Base-by-base conservation (phyloP, 1,284 basidiomycete genomes). In the Fomitopsis pinicola region DNA sequence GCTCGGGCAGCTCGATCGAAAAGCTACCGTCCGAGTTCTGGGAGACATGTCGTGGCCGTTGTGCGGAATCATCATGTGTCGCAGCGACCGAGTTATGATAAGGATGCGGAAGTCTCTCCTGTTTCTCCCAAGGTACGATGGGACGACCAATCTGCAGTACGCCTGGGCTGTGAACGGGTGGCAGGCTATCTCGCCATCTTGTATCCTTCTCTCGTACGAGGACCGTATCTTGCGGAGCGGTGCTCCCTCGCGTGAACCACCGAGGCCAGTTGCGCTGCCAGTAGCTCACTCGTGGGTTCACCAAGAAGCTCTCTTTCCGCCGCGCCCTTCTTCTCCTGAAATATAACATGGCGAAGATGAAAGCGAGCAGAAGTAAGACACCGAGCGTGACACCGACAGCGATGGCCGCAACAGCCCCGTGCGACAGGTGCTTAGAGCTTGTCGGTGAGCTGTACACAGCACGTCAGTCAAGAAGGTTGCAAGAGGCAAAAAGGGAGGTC, bases 341-440 rank as follows among this genome's bases (percentile, higher is more conserved):
- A 36, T 82, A 79, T 59, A 78, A 73, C 48, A 80, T 67, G 57
- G 79, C 52, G 40, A 77, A 72, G 38, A 78, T 68, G 54, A 81
- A 60, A 10, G 83, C 63, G 35, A 78, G 69, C 44, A 81, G 57
- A 10, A 84, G 61, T 26, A 87, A 59, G 66, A 84, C 76, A 17
- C 79, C 77, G 9, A 89, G 75, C 22, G 83, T 71, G 28, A 79
- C 77, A 5, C 82, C 84, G 2, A 90, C 76, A 9, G 78, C 80
- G 33, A 88, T 76, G 0, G 86, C 88, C 33, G 87, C 88, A 59
- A 88, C 82, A 0, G 85, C 84, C 45, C 87, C 87, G 63, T 75
- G 74, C 5, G 82, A 66, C 6, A 72, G 59, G 15, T 63, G 58
- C 5, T 70, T 69, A 9, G 69, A 60, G 48, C 63, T 52, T 28